These are phyloP conservation scores for Ascoidea tarda DNA, from an alignment of 805 yeast species.

Conservation along the genomic window DNA sequence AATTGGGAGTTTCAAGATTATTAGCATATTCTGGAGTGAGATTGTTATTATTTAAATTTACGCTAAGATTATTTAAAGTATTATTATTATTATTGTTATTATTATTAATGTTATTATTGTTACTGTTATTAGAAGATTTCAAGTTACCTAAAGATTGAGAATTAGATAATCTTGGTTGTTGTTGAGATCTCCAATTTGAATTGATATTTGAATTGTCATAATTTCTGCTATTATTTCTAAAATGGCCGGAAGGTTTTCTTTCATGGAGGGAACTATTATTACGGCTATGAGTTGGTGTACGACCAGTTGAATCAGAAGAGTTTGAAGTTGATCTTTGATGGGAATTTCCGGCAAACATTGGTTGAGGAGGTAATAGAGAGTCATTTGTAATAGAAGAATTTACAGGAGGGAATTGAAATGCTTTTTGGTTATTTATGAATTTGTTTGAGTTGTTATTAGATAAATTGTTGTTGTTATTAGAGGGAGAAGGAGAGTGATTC, in stretches of 20 bases:
- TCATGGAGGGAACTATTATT: constrained; percentile 16
- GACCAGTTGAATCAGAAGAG: background rate
- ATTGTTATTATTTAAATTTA: no score
- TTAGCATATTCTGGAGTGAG: background rate
- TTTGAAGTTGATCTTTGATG: constrained; percentile 5
- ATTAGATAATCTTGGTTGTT: constrained; percentile 11
- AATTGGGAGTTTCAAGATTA: constrained; percentile 14
- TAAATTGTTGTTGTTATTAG: constrained; percentile 11
- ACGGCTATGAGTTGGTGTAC: constrained; percentile 1
- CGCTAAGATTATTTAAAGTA: no score
- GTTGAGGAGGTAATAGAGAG: constrained; percentile 36
- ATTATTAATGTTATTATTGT: constrained; percentile 16
- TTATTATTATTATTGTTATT: no score
- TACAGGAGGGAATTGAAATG: constrained; percentile 46
- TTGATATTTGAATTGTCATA: constrained; percentile 26
- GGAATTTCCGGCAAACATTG: constrained; percentile 24
- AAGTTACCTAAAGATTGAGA: constrained; percentile 1
- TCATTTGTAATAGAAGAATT: constrained; percentile 5
- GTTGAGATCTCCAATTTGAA: constrained; percentile 55
- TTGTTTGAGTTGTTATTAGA: constrained; percentile 22
- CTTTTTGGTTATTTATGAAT: constrained; percentile 12
- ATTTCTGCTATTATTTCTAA: constrained; percentile 24
- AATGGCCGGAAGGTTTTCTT: constrained; percentile 26
- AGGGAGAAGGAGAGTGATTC: constrained; percentile 19
- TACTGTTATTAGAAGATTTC: background rate